Conservation (phyloP, 2,329 filamentous ascomycete genomes). For the Fusarium sp. region DNA sequence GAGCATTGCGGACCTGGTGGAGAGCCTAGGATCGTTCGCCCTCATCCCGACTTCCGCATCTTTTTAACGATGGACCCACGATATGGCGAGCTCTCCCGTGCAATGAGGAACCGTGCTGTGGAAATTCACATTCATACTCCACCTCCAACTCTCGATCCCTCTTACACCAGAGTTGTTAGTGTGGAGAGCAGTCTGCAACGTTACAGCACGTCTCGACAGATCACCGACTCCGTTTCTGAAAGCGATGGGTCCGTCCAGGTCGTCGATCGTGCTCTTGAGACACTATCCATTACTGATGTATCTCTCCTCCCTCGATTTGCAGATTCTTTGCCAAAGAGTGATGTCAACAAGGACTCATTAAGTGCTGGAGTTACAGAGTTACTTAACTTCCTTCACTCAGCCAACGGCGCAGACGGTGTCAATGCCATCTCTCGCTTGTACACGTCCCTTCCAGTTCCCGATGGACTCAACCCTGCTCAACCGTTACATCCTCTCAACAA, state of each 20-base stretch:
- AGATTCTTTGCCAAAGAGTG: slow-evolving; percentile 41
- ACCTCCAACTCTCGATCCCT: slow-evolving; percentile 53
- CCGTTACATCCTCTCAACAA: slow-evolving; percentile 74
- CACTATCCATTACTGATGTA: slow-evolving; percentile 64
- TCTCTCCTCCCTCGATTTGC: slow-evolving; percentile 56
- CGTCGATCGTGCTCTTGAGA: slow-evolving; percentile 60
- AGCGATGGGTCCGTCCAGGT: slow-evolving; percentile 46
- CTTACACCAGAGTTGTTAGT: slow-evolving; percentile 59
- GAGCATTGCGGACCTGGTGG: slow-evolving; percentile 90
- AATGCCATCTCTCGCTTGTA: slow-evolving; percentile 57
- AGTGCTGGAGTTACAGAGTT: slow-evolving; percentile 44
- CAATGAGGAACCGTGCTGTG: slow-evolving; percentile 95
- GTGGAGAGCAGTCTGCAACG: slow-evolving; percentile 67
- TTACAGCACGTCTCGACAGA: slow-evolving; percentile 59
- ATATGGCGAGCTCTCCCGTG: slow-evolving; percentile 93
- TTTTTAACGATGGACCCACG: slow-evolving; percentile 95
- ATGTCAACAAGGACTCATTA: slow-evolving; percentile 14
- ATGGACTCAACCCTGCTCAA: slow-evolving; percentile 53
- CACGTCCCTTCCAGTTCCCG: slow-evolving; percentile 49
- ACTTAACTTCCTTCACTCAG: slow-evolving; percentile 53
- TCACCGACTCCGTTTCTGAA: slow-evolving; percentile 50
- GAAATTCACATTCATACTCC: slow-evolving; percentile 82
- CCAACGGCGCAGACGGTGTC: slow-evolving; percentile 50
- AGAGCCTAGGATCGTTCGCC: slow-evolving; percentile 82
- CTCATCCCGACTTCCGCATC: slow-evolving; percentile 89